A percentile compares a stretch with the other conserved stretches of the same genome.
phyloP scores from a whole-genome alignment of 2,329 filamentous ascomycete species.

The Penicillium sp. region DNA sequence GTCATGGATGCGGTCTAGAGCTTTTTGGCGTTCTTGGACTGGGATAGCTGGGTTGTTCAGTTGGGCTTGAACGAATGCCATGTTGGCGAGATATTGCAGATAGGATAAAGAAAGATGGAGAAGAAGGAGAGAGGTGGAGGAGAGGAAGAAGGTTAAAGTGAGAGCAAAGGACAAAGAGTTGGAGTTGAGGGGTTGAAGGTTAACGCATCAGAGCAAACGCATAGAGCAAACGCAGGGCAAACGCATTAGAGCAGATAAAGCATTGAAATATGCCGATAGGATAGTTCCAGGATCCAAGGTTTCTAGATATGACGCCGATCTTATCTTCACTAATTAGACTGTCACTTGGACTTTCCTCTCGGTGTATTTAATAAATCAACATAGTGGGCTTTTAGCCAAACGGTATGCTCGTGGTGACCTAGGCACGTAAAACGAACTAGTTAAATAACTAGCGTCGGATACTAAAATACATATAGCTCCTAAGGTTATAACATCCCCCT shows the following conservation, averaged over 20 bases:
- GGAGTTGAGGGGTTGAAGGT: background rate
- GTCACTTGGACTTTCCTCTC: conserved; percentile 15
- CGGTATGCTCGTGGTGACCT: too few species aligned
- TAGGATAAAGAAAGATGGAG: too few species aligned
- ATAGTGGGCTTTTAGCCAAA: too few species aligned
- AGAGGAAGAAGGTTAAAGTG: background rate
- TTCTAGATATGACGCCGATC: background rate
- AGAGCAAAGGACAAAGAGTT: background rate
- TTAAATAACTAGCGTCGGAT: too few species aligned
- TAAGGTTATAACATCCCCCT: too few species aligned
- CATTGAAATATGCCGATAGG: background rate
- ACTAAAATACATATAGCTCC: too few species aligned
- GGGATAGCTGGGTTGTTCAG: conserved; percentile 19
- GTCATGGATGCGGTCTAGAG: conserved; percentile 21
- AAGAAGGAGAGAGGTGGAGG: background rate
- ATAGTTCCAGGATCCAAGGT: too few species aligned
- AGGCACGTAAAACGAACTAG: too few species aligned
- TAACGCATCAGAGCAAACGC: background rate
- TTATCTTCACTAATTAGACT: conserved; percentile 8
- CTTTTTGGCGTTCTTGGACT: conserved; percentile 17
- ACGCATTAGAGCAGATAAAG: background rate
- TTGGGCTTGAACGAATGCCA: conserved; percentile 22
- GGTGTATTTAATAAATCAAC: too few species aligned
- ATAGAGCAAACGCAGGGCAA: too few species aligned
- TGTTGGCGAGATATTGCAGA: conserved; percentile 1